Evolutionary conservation across 345 rosid genomes (phyloP).

Genomic region (Alliaria petiolata): DNA sequence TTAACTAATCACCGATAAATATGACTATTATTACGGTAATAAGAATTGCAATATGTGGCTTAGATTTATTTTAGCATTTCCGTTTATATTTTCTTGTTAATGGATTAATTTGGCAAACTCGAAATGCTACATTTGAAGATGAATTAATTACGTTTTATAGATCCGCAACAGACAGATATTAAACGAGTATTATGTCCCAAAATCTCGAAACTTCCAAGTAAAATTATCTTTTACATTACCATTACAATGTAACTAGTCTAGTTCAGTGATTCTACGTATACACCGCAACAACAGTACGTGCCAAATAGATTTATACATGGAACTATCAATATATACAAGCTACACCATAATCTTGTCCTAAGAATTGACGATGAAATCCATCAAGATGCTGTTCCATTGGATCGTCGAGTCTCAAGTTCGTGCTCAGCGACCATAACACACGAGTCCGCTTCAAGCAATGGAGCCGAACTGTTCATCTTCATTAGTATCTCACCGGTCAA

Average conservation of each 20-base stretch:
- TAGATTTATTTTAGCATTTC: constrained; percentile 10
- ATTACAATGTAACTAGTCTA: background rate
- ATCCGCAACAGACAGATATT: background rate
- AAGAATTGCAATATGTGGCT: constrained; percentile 7
- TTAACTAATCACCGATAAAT: background rate
- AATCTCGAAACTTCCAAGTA: background rate
- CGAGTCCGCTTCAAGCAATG: constrained; percentile 81
- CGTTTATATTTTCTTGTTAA: background rate
- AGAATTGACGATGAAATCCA: background rate
- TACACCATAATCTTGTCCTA: background rate
- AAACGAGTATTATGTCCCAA: background rate
- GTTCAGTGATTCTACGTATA: background rate
- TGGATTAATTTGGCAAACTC: background rate
- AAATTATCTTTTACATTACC: background rate
- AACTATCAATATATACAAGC: constrained; percentile 2
- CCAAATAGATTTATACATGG: background rate
- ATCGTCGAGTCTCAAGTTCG: constrained; percentile 59
- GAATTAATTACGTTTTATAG: background rate
- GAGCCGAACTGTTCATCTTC: constrained; percentile 41
- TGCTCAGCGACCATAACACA: constrained; percentile 92
- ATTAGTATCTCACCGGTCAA: constrained; percentile 41
- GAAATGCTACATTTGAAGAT: background rate
- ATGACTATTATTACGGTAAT: constrained; percentile 16
- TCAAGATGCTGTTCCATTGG: constrained; percentile 69
- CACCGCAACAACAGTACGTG: background rate